phyloP scores from a whole-genome alignment of 371 early-diverging fungal species.

The Lichtheimia ornata region DNA sequence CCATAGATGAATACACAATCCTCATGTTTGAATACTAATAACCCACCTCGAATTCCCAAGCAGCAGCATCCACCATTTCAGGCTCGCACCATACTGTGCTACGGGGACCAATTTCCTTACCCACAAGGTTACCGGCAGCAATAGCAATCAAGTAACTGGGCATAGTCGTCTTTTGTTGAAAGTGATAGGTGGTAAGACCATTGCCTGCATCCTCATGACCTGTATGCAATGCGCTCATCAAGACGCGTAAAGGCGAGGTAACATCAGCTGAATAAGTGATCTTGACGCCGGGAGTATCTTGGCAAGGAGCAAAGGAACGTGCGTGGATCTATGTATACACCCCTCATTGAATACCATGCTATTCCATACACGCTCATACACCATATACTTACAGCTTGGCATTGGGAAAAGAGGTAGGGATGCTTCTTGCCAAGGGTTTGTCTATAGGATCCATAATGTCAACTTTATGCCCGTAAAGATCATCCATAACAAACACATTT shows the following conservation, averaged over 20 bases:
- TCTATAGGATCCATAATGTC: slow-evolving; percentile 20
- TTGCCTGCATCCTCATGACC: slow-evolving; percentile 49
- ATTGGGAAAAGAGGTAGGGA: slow-evolving; percentile 96
- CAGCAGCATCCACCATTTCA: slow-evolving; percentile 85
- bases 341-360: neutral
- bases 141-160: slow-evolving; percentile 95
- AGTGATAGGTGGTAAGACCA: slow-evolving; percentile 59
- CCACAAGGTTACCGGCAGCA: slow-evolving; percentile 86
- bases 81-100: slow-evolving; percentile 96
- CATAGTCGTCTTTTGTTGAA: slow-evolving; percentile 74
- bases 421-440: slow-evolving; percentile 94
- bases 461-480: neutral
- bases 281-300: slow-evolving; percentile 94
- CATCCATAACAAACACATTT: neutral
- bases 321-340: slow-evolving; percentile 76
- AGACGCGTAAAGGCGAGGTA: slow-evolving; percentile 52
- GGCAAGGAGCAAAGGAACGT: slow-evolving; percentile 88
- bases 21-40: neutral
- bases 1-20: neutral
- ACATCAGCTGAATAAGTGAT: slow-evolving; percentile 86
- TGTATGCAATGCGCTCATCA: slow-evolving; percentile 43
- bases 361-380: no score
- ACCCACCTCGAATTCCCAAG: slow-evolving; percentile 86
- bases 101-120: slow-evolving; percentile 85
- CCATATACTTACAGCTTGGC: slow-evolving; percentile 68